phyloP scores from a whole-genome alignment of 2,329 filamentous ascomycete genomes.

The Hypoxylon sp. region DNA sequence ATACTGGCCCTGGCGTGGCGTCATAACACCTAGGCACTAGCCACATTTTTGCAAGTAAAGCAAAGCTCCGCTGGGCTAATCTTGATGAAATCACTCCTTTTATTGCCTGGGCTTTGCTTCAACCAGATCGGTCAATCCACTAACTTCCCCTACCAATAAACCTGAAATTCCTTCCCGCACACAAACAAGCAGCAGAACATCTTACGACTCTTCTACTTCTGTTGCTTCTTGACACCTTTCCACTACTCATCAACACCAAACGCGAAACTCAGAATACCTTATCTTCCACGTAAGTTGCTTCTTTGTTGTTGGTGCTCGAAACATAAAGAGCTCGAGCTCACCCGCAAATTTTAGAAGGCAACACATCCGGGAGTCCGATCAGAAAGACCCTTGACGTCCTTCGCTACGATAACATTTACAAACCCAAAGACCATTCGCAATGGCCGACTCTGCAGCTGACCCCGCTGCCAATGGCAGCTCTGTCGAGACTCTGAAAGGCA shows the following conservation, averaged over 20 bases:
- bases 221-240: constrained; percentile 19
- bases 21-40: constrained; percentile 40
- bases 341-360: constrained; percentile 33
- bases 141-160: constrained; percentile 39
- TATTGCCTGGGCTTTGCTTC: constrained; percentile 37
- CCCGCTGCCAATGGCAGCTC: constrained; percentile 63
- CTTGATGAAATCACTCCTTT: constrained; percentile 47
- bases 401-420: constrained; percentile 46
- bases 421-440: constrained; percentile 51
- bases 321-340: constrained; percentile 40
- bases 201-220: constrained; percentile 20
- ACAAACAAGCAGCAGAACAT: constrained; percentile 39
- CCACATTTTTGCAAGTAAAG: constrained; percentile 38
- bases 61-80: constrained; percentile 17
- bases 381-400: constrained; percentile 17
- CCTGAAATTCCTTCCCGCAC: constrained; percentile 43
- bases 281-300: constrained; percentile 28
- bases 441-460: constrained; percentile 61
- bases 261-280: constrained; percentile 10
- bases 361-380: constrained; percentile 42
- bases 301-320: constrained; percentile 11
- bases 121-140: constrained; percentile 44
- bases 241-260: background rate
- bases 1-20: constrained; percentile 40
- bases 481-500: constrained; percentile 65